Percentiles rank a stretch among this genome's conserved stretches.
Evolutionary conservation across 768 basidiomycete genomes (phyloP).

Genomic region (Pholiota conissans): DNA sequence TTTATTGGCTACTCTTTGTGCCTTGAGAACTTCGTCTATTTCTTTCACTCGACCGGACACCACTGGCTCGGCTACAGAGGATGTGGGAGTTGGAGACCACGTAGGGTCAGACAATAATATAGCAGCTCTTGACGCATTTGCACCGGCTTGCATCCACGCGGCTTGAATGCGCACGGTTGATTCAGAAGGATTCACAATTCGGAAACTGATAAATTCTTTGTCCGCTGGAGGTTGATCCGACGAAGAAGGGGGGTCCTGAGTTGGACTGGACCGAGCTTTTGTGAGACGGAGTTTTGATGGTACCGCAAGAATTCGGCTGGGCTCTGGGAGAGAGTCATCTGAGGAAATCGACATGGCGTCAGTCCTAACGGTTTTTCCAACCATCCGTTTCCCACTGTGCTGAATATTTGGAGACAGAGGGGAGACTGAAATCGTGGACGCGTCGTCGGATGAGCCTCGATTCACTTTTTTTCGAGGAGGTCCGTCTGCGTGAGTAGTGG

Average conservation of each 20-base stretch:
- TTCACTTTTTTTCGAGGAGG: constrained; percentile 75
- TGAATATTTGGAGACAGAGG: constrained; percentile 64
- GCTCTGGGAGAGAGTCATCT: constrained; percentile 66
- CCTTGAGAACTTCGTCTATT: constrained; percentile 71
- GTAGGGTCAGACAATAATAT: constrained; percentile 53
- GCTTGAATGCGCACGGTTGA: constrained; percentile 46
- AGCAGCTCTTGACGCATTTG: constrained; percentile 62
- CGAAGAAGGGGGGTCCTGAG: constrained; percentile 26
- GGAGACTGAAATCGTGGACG: constrained; percentile 39
- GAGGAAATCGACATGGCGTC: constrained; percentile 59
- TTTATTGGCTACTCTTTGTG: constrained; percentile 60
- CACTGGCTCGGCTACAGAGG: constrained; percentile 31
- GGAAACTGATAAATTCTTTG: constrained; percentile 56
- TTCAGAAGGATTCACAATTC: constrained; percentile 58
- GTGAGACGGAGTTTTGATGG: constrained; percentile 55
- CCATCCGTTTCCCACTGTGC: constrained; percentile 51
- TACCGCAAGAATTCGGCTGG: constrained; percentile 38
- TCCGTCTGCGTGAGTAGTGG: constrained; percentile 52
- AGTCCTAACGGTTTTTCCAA: constrained; percentile 31
- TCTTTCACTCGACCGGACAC: constrained; percentile 64
- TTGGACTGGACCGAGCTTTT: constrained; percentile 42
- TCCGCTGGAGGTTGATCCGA: constrained; percentile 32
- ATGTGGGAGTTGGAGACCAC: constrained; percentile 46
- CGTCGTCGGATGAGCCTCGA: constrained; percentile 42
- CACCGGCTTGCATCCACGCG: constrained; percentile 67